Conservation (phyloP, 1,284 basidiomycete species). For the Sporisorium iseilematis-ciliati region DNA sequence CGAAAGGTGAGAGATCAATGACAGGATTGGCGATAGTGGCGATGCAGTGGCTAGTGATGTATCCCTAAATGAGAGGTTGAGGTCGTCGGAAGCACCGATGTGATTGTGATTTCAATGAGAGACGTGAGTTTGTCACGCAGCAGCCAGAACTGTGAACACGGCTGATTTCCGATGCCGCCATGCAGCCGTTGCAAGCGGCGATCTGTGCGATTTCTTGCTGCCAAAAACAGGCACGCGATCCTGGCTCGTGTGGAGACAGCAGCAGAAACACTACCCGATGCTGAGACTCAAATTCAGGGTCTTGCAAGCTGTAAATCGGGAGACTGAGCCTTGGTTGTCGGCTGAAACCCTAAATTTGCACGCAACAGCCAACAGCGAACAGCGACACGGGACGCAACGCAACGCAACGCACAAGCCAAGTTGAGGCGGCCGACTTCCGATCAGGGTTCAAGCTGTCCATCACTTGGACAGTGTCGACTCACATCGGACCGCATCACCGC, state of each 20-base stretch:
- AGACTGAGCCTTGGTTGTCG: no score
- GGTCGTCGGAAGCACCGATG: not conserved
- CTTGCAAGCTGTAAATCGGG: no score
- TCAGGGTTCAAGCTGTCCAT: not conserved
- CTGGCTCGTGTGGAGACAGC: no score
- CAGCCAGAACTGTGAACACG: not conserved
- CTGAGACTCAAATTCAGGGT: no score
- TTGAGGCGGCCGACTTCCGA: slow-evolving; percentile 3
- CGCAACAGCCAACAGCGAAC: no score
- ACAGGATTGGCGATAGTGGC: no score
- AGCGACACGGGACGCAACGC: not conserved
- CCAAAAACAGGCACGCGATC: not conserved
- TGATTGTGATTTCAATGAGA: no score
- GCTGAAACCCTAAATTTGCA: not conserved
- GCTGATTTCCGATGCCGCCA: slow-evolving; percentile 20
- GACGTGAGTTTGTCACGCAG: not conserved
- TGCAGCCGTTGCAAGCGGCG: slow-evolving; percentile 22
- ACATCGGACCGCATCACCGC: not conserved
- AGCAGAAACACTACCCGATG: no score
- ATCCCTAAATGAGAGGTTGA: no score
- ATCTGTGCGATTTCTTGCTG: slow-evolving; percentile 8
- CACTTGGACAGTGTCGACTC: not conserved
- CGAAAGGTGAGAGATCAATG: no score
- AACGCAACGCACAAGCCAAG: slow-evolving; percentile 8
- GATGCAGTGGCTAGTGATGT: no score